phyloP scores from a whole-genome alignment of 495 filamentous ascomycete species.

The Daldinia concentrica region DNA sequence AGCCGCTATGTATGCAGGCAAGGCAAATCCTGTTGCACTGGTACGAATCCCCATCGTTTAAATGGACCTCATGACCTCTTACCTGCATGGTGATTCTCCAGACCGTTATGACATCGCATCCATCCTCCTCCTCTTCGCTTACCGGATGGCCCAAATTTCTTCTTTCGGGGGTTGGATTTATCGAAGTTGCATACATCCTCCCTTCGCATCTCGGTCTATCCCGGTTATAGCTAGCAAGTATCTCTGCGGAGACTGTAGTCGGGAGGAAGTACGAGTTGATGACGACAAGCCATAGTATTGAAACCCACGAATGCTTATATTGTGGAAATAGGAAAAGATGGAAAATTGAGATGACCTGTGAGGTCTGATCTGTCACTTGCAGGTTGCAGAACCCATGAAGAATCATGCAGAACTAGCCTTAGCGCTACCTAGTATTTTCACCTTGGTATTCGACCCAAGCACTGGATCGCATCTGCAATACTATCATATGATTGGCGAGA shows the following conservation, averaged over 20 bases:
- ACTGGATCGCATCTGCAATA: slow-evolving; percentile 13
- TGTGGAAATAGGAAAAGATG: slow-evolving; percentile 8
- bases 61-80: slow-evolving; percentile 33
- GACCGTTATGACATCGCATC: slow-evolving; percentile 7
- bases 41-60: slow-evolving; percentile 22
- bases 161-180: slow-evolving; percentile 2
- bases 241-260: not conserved
- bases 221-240: not conserved
- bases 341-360: slow-evolving; percentile 10
- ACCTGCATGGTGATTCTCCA: slow-evolving; percentile 23
- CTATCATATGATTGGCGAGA: slow-evolving; percentile 29
- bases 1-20: slow-evolving; percentile 29
- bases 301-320: slow-evolving; percentile 4
- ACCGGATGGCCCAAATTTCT: slow-evolving; percentile 5
- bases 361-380: slow-evolving; percentile 33
- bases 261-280: not conserved
- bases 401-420: slow-evolving; percentile 37
- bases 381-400: slow-evolving; percentile 27
- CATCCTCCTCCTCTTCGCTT: slow-evolving; percentile 7
- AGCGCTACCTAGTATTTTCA: slow-evolving; percentile 32
- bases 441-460: slow-evolving; percentile 31
- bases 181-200: slow-evolving; percentile 3
- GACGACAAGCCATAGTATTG: slow-evolving; percentile 5
- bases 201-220: not conserved
- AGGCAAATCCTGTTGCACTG: slow-evolving; percentile 32